Percentiles rank a stretch among this genome's conserved stretches.
phyloP scores from a whole-genome alignment of 768 basidiomycete species.

The Leucocoprinus leucothites region DNA sequence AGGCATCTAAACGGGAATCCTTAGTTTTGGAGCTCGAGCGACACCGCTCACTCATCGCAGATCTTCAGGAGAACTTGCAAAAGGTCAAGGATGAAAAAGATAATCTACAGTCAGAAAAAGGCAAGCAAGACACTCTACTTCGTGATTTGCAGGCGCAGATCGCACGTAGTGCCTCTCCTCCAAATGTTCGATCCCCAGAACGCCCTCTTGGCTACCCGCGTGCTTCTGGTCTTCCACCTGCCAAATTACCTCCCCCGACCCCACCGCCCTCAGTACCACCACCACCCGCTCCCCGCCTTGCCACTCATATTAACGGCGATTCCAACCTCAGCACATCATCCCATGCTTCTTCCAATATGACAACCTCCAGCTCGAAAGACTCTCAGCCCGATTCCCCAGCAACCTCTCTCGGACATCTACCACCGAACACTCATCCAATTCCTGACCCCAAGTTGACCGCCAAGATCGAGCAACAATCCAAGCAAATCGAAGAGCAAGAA shows the following conservation, averaged over 20 bases:
- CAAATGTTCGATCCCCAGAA: conserved; percentile 51
- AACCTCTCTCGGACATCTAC: conserved; percentile 53
- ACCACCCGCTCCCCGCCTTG: conserved; percentile 65
- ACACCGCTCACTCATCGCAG: conserved; percentile 72
- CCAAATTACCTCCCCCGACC: conserved; percentile 83
- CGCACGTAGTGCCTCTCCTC: conserved; percentile 56
- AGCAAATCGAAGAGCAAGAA: conserved; percentile 80
- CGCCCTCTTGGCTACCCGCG: conserved; percentile 55
- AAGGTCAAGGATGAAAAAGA: conserved; percentile 83
- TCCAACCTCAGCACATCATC: conserved; percentile 58
- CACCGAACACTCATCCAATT: conserved; percentile 36
- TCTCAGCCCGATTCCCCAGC: conserved; percentile 67
- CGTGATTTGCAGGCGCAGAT: conserved; percentile 79
- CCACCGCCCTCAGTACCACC: conserved; percentile 88
- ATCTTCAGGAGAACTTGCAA: conserved; percentile 75
- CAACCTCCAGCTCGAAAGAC: conserved; percentile 54
- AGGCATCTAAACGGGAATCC: conserved; percentile 73
- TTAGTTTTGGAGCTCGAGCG: conserved; percentile 73
- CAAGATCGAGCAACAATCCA: conserved; percentile 71
- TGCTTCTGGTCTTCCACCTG: conserved; percentile 55
- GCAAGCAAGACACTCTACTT: conserved; percentile 61
- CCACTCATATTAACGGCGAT: conserved; percentile 41
- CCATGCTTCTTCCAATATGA: conserved; percentile 43
- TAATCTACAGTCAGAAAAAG: conserved; percentile 68
- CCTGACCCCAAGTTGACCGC: conserved; percentile 54